Conservation (phyloP, 2,329 filamentous ascomycete species). For the Alternaria burnsii region DNA sequence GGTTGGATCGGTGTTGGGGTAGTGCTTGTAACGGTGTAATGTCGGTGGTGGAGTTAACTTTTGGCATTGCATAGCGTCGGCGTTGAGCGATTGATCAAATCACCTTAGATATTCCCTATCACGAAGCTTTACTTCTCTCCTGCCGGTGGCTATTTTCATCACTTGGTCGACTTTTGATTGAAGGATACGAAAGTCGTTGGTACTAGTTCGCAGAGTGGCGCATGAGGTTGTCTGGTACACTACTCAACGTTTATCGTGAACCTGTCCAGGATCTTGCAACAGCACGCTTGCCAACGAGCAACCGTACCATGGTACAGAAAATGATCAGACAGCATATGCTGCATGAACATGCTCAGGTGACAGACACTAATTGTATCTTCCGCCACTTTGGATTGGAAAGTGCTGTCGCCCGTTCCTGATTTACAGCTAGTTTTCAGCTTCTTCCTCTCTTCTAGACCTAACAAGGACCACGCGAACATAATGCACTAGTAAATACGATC, state of each 20-base stretch:
- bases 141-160: neutral
- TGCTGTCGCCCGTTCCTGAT: neutral
- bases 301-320: constrained; percentile 1
- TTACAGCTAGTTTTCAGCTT: neutral
- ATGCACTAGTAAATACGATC: neutral
- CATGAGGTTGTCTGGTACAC: neutral
- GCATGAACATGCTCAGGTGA: neutral
- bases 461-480: neutral
- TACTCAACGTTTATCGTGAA: constrained; percentile 6
- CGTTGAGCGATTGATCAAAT: constrained; percentile 27
- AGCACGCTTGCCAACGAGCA: neutral
- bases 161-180: neutral
- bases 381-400: neutral
- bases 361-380: constrained; percentile 2
- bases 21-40: constrained; percentile 12
- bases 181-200: neutral
- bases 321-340: neutral
- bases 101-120: constrained; percentile 7
- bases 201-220: neutral
- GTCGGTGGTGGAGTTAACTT: constrained; percentile 10
- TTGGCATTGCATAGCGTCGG: constrained; percentile 44
- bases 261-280: neutral
- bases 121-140: constrained; percentile 1
- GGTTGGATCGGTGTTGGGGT: constrained; percentile 14
- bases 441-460: constrained; percentile 1